A percentile compares a stretch with the other conserved stretches of the same genome.
phyloP scores from a whole-genome alignment of 1,284 basidiomycete species.

The Heterobasidion occidentale region DNA sequence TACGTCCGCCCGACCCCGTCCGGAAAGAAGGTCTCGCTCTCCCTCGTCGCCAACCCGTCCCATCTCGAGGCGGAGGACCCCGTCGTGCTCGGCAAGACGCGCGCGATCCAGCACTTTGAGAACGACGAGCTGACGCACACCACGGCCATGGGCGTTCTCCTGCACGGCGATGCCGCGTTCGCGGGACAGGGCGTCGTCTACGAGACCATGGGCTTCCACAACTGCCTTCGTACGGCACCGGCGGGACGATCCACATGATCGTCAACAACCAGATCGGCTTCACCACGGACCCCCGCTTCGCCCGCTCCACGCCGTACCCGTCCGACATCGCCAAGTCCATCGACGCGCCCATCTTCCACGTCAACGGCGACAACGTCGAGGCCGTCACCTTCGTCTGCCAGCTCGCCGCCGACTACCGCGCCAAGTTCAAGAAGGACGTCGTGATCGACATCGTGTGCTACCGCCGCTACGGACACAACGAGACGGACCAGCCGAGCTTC shows the following conservation, averaged over 20 bases:
- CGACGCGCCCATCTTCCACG: conserved; percentile 99
- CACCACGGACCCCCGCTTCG: conserved; percentile 97
- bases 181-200: conserved; percentile 98
- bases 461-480: conserved; percentile 97
- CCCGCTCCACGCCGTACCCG: conserved; percentile 97
- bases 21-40: conserved; percentile 96
- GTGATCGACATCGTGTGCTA: conserved; percentile 99
- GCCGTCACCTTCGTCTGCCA: conserved; percentile 98
- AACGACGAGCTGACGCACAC: conserved; percentile 72
- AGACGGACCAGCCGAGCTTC: conserved; percentile 98
- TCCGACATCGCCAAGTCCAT: conserved; percentile 99
- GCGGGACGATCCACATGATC: conserved; percentile 96
- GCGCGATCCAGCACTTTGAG: conserved; percentile 94
- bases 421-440: conserved; percentile 98
- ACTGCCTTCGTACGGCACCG: conserved; percentile 93
- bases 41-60: conserved; percentile 97
- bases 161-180: conserved; percentile 98
- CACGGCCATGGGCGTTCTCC: conserved; percentile 88
- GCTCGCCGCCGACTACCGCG: conserved; percentile 96
- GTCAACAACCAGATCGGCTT: conserved; percentile 99
- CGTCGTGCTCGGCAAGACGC: conserved; percentile 96
- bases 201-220: conserved; percentile 99
- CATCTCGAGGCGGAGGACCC: conserved; percentile 98
- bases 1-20: conserved; percentile 97
- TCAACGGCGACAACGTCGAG: conserved; percentile 98